Evolutionary conservation across 768 basidiomycete species (phyloP).

Genomic region (Naganishia antarctica): DNA sequence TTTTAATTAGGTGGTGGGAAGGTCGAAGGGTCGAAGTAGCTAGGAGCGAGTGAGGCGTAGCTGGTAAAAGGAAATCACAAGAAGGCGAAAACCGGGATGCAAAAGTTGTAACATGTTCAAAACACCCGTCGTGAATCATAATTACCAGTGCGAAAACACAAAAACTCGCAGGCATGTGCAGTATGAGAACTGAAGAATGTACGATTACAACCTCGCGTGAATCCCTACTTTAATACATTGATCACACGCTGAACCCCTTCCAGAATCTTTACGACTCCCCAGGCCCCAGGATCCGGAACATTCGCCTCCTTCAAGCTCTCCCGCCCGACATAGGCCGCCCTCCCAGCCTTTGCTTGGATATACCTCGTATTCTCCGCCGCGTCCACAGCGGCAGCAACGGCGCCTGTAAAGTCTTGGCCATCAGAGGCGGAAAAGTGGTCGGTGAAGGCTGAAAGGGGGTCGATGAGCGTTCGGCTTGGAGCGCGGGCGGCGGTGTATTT

Average conservation of each 20-base stretch:
- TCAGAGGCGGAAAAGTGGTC: conserved; percentile 50
- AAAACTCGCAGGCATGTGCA: too few species aligned
- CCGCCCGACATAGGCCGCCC: conserved; percentile 71
- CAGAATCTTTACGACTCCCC: conserved; percentile 62
- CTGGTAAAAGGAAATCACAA: too few species aligned
- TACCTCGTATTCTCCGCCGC: conserved; percentile 72
- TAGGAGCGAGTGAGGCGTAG: too few species aligned
- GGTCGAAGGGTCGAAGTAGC: too few species aligned
- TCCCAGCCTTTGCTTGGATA: conserved; percentile 75
- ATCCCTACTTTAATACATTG: too few species aligned
- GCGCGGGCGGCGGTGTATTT: conserved; percentile 58
- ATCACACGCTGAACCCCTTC: conserved; percentile 48
- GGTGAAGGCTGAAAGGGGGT: conserved; percentile 78
- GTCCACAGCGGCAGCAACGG: conserved; percentile 59
- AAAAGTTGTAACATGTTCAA: too few species aligned
- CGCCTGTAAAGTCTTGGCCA: conserved; percentile 52
- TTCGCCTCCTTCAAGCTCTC: conserved; percentile 56
- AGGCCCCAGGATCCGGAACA: conserved; percentile 84
- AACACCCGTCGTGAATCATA: too few species aligned
- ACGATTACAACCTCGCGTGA: too few species aligned
- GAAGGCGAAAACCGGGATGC: too few species aligned
- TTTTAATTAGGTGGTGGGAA: conserved; percentile 16
- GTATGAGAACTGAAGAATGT: too few species aligned
- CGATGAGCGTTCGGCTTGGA: conserved; percentile 86
- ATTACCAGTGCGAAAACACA: too few species aligned